A percentile compares a stretch with the other conserved stretches of the same genome.
Conservation (phyloP, 805 yeast species). For the Metschnikowia cubensis region DNA sequence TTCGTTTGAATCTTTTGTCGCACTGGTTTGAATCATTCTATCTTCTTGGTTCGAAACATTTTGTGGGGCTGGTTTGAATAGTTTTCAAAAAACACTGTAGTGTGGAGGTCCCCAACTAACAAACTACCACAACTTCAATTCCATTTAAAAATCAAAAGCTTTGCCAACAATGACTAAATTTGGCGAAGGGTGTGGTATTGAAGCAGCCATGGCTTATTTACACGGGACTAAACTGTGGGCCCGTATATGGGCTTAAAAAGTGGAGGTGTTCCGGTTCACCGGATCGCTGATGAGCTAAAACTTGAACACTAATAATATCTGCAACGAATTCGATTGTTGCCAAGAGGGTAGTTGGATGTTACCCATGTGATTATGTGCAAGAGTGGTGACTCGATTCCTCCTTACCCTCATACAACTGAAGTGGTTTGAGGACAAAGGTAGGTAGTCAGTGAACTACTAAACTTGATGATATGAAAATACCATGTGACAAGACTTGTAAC, state of each 20-base stretch:
- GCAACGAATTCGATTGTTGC: no score
- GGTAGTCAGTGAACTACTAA: no score
- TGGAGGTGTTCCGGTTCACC: neutral
- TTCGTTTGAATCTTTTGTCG: no score
- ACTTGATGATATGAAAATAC: neutral
- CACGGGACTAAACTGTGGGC: neutral
- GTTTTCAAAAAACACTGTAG: no score
- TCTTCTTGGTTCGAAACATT: no score
- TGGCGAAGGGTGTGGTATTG: no score
- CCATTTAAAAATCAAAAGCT: neutral
- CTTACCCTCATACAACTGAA: neutral
- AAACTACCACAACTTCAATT: neutral
- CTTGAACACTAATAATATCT: neutral
- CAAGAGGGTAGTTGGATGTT: no score
- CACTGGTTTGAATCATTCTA: no score
- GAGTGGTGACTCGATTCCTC: neutral
- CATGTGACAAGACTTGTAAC: no score
- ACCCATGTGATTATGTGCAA: neutral
- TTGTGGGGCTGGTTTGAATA: no score
- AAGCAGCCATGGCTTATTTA: neutral
- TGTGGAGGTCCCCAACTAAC: neutral
- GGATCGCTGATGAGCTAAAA: neutral
- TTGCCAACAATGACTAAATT: no score
- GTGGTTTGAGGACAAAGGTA: neutral
- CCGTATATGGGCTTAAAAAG: neutral